Percentiles rank a stretch among this genome's conserved stretches.
These are phyloP conservation scores for Dactylis glomerata DNA, from an alignment of 176 grass and related monocot genomes.

Conservation along the genomic window DNA sequence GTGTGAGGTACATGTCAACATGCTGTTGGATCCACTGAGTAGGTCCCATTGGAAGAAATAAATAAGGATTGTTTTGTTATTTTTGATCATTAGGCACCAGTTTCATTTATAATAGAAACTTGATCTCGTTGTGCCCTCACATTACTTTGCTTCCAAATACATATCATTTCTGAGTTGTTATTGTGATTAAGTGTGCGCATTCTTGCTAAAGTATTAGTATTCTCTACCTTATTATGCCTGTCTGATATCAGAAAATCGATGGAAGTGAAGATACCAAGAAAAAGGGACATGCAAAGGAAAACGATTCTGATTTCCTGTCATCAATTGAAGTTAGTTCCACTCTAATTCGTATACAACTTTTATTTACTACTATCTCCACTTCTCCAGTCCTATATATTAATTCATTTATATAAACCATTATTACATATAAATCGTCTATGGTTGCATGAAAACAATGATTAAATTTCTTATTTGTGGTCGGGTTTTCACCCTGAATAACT, in stretches of 20 bases:
- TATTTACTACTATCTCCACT: conserved; percentile 14
- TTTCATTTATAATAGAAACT: background rate
- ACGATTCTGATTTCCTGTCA: conserved; percentile 88
- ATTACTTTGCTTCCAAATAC: conserved; percentile 8
- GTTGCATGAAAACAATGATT: conserved; percentile 1
- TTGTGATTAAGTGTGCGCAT: background rate
- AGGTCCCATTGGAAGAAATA: background rate
- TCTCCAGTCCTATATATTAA: background rate
- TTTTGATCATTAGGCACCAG: background rate
- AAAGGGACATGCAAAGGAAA: conserved; percentile 77
- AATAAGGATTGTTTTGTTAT: background rate
- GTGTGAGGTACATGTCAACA: background rate
- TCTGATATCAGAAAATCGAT: conserved; percentile 70
- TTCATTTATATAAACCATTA: conserved; percentile 12
- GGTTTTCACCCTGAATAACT: background rate
- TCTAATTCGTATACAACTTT: conserved; percentile 11
- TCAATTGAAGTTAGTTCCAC: conserved; percentile 77
- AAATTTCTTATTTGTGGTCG: background rate
- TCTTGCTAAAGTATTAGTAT: conserved; percentile 7
- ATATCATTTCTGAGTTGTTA: background rate
- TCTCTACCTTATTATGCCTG: conserved; percentile 10
- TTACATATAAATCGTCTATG: background rate
- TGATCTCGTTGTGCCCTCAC: background rate
- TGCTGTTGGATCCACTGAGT: background rate
- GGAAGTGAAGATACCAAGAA: conserved; percentile 69